Percentiles rank a stretch among this genome's conserved stretches.
Evolutionary conservation across 345 rosid genomes (phyloP).

Genomic region (Noccaea bulbosa): DNA sequence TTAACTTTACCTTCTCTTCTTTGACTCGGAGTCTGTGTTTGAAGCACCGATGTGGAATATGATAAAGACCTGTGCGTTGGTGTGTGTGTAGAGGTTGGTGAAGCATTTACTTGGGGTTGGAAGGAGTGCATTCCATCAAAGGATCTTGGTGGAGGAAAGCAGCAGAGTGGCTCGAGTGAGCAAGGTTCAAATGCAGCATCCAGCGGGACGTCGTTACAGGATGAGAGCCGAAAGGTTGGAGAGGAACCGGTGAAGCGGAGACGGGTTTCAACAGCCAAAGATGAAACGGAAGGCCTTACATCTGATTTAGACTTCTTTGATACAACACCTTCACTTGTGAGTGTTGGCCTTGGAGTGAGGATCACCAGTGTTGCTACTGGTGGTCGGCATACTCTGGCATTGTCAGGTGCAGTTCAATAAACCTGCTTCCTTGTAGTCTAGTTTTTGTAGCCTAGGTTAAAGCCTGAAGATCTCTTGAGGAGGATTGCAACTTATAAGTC

Average conservation of each 20-base stretch:
- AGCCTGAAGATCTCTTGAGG: conserved; percentile 62
- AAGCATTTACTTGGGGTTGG: conserved; percentile 93
- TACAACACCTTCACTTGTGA: conserved; percentile 56
- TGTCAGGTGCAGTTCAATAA: conserved; percentile 68
- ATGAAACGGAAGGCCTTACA: conserved; percentile 52
- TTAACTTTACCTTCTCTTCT: not conserved
- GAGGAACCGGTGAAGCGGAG: conserved; percentile 66
- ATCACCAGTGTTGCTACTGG: conserved; percentile 75
- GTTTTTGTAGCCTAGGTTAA: conserved; percentile 62
- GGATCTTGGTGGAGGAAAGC: conserved; percentile 51
- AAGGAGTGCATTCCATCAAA: conserved; percentile 82
- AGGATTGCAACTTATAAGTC: conserved; percentile 62
- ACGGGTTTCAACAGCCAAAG: conserved; percentile 57
- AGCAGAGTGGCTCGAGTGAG: conserved; percentile 49
- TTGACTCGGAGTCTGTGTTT: conserved; percentile 1
- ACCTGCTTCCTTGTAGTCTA: conserved; percentile 49
- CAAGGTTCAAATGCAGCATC: conserved; percentile 45
- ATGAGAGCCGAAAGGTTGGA: conserved; percentile 48
- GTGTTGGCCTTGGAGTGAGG: conserved; percentile 70
- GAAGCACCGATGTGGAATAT: not conserved
- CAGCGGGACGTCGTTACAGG: conserved; percentile 39
- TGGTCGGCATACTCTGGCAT: conserved; percentile 78
- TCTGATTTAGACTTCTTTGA: conserved; percentile 63
- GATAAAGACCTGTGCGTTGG: conserved; percentile 14
- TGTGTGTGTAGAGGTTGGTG: conserved; percentile 62